Conservation (phyloP, 805 yeast species). For the Wickerhamiella kurtzmanii region DNA sequence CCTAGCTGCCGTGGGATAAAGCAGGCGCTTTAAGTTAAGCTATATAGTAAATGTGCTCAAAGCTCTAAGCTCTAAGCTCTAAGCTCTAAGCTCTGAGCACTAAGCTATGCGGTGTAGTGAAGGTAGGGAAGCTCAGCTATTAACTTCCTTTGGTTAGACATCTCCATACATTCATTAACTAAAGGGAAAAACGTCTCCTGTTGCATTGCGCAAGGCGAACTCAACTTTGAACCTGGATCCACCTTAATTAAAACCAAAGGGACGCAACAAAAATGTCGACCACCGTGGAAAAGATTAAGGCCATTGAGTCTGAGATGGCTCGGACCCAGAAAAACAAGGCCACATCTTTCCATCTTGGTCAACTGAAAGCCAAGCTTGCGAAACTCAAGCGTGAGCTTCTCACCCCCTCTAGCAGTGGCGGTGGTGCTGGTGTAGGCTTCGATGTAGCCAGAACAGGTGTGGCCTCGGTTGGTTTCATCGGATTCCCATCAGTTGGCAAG, state of each 20-base stretch:
- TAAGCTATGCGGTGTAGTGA: no score
- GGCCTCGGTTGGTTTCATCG: slow-evolving; percentile 93
- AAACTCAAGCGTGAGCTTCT: slow-evolving; percentile 85
- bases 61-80: no score
- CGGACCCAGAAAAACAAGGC: slow-evolving; percentile 95
- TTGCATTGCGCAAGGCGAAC: neutral
- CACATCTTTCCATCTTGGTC: slow-evolving; percentile 94
- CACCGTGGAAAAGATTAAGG: slow-evolving; percentile 48
- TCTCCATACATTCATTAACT: no score
- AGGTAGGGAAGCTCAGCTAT: no score
- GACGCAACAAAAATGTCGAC: slow-evolving; percentile 37
- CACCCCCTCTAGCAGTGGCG: slow-evolving; percentile 62
- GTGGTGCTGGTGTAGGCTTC: slow-evolving; percentile 87
- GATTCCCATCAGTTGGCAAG: slow-evolving; percentile 89
- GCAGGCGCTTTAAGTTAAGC: no score
- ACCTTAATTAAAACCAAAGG: neutral
- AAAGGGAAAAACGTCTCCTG: no score
- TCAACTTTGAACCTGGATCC: no score
- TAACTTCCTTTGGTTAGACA: no score
- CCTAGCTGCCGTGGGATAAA: no score
- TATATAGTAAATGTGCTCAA: no score
- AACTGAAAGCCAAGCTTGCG: slow-evolving; percentile 90
- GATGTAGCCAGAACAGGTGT: slow-evolving; percentile 99
- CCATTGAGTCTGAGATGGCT: slow-evolving; percentile 97
- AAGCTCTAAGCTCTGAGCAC: neutral